Base-by-base conservation (phyloP, 228 moss, liverwort and hornwort species). In the Sphagnum magellanicum region DNA sequence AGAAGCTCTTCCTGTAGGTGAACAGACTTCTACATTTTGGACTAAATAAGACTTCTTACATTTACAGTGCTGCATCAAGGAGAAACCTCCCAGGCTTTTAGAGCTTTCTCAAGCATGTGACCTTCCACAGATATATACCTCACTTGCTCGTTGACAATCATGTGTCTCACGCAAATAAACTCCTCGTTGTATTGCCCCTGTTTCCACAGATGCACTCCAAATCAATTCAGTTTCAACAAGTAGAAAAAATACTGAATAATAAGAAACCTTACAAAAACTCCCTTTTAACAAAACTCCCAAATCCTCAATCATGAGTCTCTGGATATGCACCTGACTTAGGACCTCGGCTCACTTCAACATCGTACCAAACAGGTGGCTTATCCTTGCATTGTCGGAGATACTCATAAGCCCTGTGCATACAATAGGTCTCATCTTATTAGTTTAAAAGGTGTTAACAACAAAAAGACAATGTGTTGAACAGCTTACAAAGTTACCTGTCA, bases 111-210 rank as follows among this genome's bases (percentile, higher is more conserved):
- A 32, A 32, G 32, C 32, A 32, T 32, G 32, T 32, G 17, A 17
- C 17, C 17, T 3, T 3, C 32, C 32, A 32, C 32, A 32, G 32
- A 32, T 32, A 78, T 55, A 59, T 79, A 97, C 96, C 96, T 97
- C 97, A 74, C 88, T 91, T 17, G 90, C 93, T 79, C 90, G 91
- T 71, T 68, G 88, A 67, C 85, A 84, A 74, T 93, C 91, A 70
- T 76, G 88, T 63, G 85, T 74, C 72, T 93, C 91, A 71, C 97
- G 87, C 63, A 97, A 85, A 78, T 97, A 97, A 63, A 97, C 87
- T 68, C 97, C 97, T 73, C 97, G 81, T 15, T 90, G 70, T 64
- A 73, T 79, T 61, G 75, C 68, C 57, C 88, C 97, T 93, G 32
- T 32, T 32, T 32, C 32, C 32, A 32, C 32, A 32, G 32, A 32